phyloP scores from a whole-genome alignment of 768 basidiomycete genomes.

The Podaxis carcinomalis region DNA sequence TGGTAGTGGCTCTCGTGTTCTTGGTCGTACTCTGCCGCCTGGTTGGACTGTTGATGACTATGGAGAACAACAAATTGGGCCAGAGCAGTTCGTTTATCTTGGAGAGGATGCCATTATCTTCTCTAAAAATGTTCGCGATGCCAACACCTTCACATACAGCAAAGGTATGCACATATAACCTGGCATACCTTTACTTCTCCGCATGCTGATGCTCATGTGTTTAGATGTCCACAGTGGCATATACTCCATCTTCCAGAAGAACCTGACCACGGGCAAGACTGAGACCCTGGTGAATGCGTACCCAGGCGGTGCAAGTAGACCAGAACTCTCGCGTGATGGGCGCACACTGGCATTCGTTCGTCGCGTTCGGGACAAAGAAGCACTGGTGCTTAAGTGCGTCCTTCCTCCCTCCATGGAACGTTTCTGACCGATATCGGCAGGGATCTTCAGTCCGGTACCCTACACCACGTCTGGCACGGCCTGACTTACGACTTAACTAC shows the following conservation, averaged over 20 bases:
- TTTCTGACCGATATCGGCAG: conserved; percentile 27
- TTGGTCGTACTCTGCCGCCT: conserved; percentile 51
- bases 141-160: conserved; percentile 49
- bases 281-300: conserved; percentile 48
- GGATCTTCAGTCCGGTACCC: conserved; percentile 62
- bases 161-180: conserved; percentile 42
- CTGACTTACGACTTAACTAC: conserved; percentile 61
- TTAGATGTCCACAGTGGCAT: conserved; percentile 68
- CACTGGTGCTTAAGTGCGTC: conserved; percentile 64
- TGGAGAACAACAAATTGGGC: conserved; percentile 67
- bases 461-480: conserved; percentile 64
- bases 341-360: conserved; percentile 73
- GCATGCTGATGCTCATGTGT: not conserved
- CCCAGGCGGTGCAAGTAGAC: conserved; percentile 72
- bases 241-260: conserved; percentile 65
- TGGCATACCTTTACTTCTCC: not conserved
- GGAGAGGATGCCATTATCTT: conserved; percentile 57
- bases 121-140: conserved; percentile 59
- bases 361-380: conserved; percentile 68
- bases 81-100: conserved; percentile 66
- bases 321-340: conserved; percentile 64
- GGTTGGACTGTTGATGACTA: conserved; percentile 63
- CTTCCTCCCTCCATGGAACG: not conserved
- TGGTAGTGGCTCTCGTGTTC: conserved; percentile 48
- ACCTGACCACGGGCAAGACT: conserved; percentile 52